Evolutionary conservation across 2,329 filamentous ascomycete genomes (phyloP).

Genomic region (Sporothrix pallida): DNA sequence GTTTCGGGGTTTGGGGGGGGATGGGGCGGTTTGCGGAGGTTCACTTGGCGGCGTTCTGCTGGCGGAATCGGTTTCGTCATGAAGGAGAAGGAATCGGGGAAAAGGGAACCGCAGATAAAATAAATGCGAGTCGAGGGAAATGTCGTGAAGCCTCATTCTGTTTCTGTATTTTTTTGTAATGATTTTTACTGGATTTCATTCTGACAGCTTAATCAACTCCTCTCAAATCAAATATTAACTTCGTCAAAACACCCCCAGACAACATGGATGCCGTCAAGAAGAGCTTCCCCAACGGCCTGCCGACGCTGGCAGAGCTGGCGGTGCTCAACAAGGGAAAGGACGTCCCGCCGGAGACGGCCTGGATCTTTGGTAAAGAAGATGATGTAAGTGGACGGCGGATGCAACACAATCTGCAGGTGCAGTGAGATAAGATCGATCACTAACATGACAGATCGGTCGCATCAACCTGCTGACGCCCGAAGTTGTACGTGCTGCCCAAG

Average conservation of each 20-base stretch:
- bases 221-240: too few species aligned
- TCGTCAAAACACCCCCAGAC: too few species aligned
- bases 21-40: neutral
- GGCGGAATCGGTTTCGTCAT: neutral
- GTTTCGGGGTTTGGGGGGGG: neutral
- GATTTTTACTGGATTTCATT: too few species aligned
- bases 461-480: conserved; percentile 29
- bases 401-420: neutral
- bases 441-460: conserved; percentile 27
- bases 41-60: neutral
- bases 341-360: conserved; percentile 32
- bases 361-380: conserved; percentile 33
- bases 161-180: too few species aligned
- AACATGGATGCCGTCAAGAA: conserved; percentile 29
- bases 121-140: neutral
- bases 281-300: conserved; percentile 30
- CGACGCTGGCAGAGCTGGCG: conserved; percentile 31
- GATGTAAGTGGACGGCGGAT: neutral
- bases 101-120: conserved; percentile 10
- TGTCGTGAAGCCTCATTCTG: too few species aligned
- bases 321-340: conserved; percentile 29
- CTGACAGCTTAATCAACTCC: too few species aligned
- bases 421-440: too few species aligned
- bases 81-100: neutral
- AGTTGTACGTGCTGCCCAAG: neutral